Evolutionary conservation across 2,329 filamentous ascomycete species (phyloP).

Genomic region (Zasmidium angulare): DNA sequence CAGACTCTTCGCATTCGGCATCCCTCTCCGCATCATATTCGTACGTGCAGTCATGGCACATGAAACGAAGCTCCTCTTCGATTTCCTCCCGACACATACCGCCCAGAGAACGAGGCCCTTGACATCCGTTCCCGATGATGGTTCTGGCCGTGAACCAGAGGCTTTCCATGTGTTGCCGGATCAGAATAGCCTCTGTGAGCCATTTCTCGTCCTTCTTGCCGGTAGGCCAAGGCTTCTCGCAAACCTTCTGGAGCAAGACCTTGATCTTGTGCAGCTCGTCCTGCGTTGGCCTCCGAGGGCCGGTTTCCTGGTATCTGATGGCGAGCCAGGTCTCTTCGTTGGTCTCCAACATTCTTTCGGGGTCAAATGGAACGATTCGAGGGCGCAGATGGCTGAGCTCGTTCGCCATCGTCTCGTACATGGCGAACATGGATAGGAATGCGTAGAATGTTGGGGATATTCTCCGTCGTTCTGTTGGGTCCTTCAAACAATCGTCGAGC

Average conservation of each 20-base stretch:
- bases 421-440: background rate
- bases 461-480: background rate
- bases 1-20: background rate
- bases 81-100: background rate
- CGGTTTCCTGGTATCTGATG: background rate
- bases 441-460: background rate
- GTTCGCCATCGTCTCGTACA: background rate
- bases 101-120: too few relatives aligned
- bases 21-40: slow-evolving; percentile 1
- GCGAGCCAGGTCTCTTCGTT: background rate
- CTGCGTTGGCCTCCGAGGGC: too few relatives aligned
- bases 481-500: background rate
- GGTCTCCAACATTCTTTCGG: background rate
- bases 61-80: background rate
- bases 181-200: background rate
- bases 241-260: background rate
- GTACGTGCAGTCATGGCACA: background rate
- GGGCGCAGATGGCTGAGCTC: background rate
- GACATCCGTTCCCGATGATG: background rate
- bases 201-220: slow-evolving; percentile 4
- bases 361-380: background rate
- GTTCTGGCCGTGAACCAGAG: background rate
- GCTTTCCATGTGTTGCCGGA: background rate
- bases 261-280: background rate
- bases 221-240: background rate